phyloP scores from a whole-genome alignment of 176 grass and related monocot genomes.

The Guadua angustifolia region DNA sequence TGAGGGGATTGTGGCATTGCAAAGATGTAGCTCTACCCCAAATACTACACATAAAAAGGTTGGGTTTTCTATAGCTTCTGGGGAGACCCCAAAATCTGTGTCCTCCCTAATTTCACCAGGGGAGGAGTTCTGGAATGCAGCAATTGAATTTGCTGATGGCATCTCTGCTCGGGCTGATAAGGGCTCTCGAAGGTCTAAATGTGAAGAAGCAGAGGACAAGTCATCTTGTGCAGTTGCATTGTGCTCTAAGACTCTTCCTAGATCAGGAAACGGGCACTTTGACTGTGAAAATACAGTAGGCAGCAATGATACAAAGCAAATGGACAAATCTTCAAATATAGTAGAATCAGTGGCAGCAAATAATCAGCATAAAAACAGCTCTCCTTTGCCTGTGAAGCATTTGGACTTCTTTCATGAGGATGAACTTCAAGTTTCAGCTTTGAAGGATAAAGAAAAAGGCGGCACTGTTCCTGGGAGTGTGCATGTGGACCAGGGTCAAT shows the following conservation, averaged over 20 bases:
- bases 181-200: conserved; percentile 31
- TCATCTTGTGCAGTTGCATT: conserved; percentile 66
- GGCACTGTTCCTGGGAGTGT: not conserved
- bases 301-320: conserved; percentile 55
- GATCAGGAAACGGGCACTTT: conserved; percentile 46
- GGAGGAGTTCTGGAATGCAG: conserved; percentile 91
- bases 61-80: conserved; percentile 39
- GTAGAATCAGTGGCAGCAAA: conserved; percentile 24
- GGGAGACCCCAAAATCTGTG: conserved; percentile 73
- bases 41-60: conserved; percentile 51
- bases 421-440: conserved; percentile 42
- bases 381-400: conserved; percentile 86
- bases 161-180: conserved; percentile 57
- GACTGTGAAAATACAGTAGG: conserved; percentile 48
- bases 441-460: conserved; percentile 46
- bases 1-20: conserved; percentile 47
- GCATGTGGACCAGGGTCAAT: conserved; percentile 20
- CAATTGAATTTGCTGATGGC: conserved; percentile 76
- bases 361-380: conserved; percentile 46
- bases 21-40: conserved; percentile 78
- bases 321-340: conserved; percentile 49
- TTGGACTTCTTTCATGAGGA: conserved; percentile 89
- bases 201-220: conserved; percentile 59
- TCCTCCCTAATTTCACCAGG: conserved; percentile 76
- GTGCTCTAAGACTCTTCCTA: conserved; percentile 58